A percentile compares a stretch with the other conserved stretches of the same genome.
Conservation (phyloP, 2,329 filamentous ascomycete species). For the Epichloe elymi region DNA sequence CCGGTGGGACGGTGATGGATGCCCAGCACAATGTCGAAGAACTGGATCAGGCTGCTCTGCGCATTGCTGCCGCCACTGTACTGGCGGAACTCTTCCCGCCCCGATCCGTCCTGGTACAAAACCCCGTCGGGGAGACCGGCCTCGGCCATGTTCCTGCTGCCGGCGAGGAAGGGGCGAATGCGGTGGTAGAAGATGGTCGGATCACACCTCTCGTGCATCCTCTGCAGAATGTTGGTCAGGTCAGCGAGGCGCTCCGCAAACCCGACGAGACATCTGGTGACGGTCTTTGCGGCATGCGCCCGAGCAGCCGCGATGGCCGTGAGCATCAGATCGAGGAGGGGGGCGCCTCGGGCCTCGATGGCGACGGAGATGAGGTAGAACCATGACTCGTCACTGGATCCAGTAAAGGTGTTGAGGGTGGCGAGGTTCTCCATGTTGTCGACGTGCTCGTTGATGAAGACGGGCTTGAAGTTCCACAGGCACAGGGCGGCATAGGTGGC, state of each 20-base stretch:
- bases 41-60: constrained; percentile 92
- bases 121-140: constrained; percentile 82
- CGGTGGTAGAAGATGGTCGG: constrained; percentile 91
- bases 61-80: constrained; percentile 93
- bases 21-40: constrained; percentile 86
- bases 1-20: constrained; percentile 86
- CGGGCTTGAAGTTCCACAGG: constrained; percentile 92
- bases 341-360: constrained; percentile 83
- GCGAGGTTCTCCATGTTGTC: constrained; percentile 80
- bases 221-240: constrained; percentile 61
- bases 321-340: constrained; percentile 80
- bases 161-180: constrained; percentile 89
- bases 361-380: constrained; percentile 94
- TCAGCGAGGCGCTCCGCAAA: constrained; percentile 86
- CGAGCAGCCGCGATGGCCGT: constrained; percentile 72
- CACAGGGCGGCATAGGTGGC: constrained; percentile 87
- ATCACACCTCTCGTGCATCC: constrained; percentile 94
- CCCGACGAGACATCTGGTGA: constrained; percentile 61
- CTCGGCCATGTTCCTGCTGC: constrained; percentile 95
- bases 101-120: constrained; percentile 70
- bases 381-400: constrained; percentile 93
- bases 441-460: constrained; percentile 71
- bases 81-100: constrained; percentile 57
- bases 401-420: constrained; percentile 82
- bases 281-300: constrained; percentile 51